Base-by-base conservation (phyloP, 495 filamentous ascomycete genomes). In the Trypethelium eluteriae region DNA sequence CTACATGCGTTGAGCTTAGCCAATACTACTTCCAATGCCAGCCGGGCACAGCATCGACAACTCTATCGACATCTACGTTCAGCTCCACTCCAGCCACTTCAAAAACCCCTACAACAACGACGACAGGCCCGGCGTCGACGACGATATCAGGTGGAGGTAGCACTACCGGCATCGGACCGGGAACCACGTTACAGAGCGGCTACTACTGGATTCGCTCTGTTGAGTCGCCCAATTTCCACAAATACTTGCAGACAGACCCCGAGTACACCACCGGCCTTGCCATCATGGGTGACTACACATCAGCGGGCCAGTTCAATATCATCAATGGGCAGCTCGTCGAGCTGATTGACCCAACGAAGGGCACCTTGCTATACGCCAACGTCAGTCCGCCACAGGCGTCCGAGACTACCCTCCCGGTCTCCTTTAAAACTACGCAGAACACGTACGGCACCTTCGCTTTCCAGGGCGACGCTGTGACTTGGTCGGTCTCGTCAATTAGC, bases 121-220 rank as follows among this genome's bases (percentile, higher is more conserved):
- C 38, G 32, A 64, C 65, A 14, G 65, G 64, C 39, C 47, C 67
- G 5, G 62, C 44, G 47, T 63, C 73, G 11, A 69, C 70, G 38
- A 65, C 65, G 38, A 64, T 63, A 38, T 4, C 53, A 3, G 53
- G 53, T 14, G 71, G 66, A 32, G 61, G 69, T 18, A 63, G 49
- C 10, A 64, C 72, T 18, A 68, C 70, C 9, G 76, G 75, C 38
- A 66, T 68, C 39, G 75, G 75, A 11, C 78, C 79, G 0, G 77
- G 78, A 1, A 72, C 74, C 10, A 82, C 77, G 0, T 76, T 86
- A 2, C 76, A 80, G 66, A 70, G 71, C 25, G 84, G 81, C 5
- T 84, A 83, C 67, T 80, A 79, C 77, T 88, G 84, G 84, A 82
- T 87, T 71, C 83, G 84, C 9, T 84, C 82, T 0, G 85, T 87